These are phyloP conservation scores for Euphorbia tirucalli DNA, from an alignment of 345 rosid genomes.

Conservation along the genomic window DNA sequence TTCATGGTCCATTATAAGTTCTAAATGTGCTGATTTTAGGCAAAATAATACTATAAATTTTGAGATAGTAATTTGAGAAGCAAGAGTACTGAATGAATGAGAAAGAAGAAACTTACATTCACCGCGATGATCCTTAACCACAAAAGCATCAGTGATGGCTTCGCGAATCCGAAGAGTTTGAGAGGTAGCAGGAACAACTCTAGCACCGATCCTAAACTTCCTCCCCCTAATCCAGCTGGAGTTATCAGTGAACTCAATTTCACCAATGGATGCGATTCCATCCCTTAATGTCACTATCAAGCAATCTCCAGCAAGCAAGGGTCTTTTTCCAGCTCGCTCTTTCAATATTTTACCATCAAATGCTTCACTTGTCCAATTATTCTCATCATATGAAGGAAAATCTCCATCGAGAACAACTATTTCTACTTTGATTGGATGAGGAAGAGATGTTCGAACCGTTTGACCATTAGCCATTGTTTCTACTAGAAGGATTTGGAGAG, in stretches of 20 bases:
- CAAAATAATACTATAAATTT: not conserved
- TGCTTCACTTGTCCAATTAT: conserved; percentile 60
- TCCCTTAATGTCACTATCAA: conserved; percentile 49
- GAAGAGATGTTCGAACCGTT: conserved; percentile 25
- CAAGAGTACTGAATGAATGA: not conserved
- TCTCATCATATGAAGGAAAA: conserved; percentile 41
- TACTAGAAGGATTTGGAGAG: conserved; percentile 52
- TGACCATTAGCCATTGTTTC: conserved; percentile 28
- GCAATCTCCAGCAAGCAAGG: conserved; percentile 76
- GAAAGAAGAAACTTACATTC: conserved; percentile 68
- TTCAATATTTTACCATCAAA: conserved; percentile 54
- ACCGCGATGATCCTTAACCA: conserved; percentile 94
- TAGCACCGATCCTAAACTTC: conserved; percentile 71
- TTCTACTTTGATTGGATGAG: conserved; percentile 58
- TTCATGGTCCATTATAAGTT: not conserved
- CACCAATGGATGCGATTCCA: conserved; percentile 49
- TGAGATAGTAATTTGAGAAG: too few relatives aligned
- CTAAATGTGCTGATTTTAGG: not conserved
- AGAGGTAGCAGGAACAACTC: conserved; percentile 46
- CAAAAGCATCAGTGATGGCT: conserved; percentile 72
- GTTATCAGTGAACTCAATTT: conserved; percentile 79
- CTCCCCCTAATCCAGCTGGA: conserved; percentile 94
- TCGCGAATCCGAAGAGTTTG: conserved; percentile 54
- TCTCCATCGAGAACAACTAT: conserved; percentile 81
- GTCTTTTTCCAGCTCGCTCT: conserved; percentile 85